phyloP scores from a whole-genome alignment of 2,329 filamentous ascomycete species.

The Drechslerella dactyloides region DNA sequence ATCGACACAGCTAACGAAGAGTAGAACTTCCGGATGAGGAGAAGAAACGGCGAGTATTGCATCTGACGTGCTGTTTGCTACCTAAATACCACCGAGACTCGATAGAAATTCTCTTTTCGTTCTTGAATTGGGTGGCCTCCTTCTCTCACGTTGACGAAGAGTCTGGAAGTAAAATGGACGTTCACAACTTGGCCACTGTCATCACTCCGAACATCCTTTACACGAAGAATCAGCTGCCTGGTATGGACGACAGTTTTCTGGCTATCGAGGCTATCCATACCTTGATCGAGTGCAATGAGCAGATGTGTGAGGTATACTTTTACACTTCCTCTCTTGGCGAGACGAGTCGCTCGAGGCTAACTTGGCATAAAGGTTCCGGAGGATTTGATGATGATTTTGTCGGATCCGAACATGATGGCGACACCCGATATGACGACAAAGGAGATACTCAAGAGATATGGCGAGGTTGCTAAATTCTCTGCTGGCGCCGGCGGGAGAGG shows the following conservation, averaged over 20 bases:
- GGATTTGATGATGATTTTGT: slow-evolving; percentile 83
- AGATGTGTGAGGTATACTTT: slow-evolving; percentile 88
- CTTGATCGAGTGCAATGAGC: slow-evolving; percentile 89
- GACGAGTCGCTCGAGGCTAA: not conserved
- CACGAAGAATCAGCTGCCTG: slow-evolving; percentile 66
- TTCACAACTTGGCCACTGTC: slow-evolving; percentile 94
- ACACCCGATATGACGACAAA: slow-evolving; percentile 91
- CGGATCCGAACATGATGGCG: slow-evolving; percentile 81
- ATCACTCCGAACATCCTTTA: slow-evolving; percentile 95
- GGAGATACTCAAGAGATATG: slow-evolving; percentile 92
- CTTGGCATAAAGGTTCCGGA: slow-evolving; percentile 75
- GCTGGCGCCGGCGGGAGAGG: slow-evolving; percentile 64
- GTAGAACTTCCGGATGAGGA: slow-evolving; percentile 78
- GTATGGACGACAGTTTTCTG: slow-evolving; percentile 86
- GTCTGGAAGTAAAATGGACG: slow-evolving; percentile 97
- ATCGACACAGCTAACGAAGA: slow-evolving; percentile 37
- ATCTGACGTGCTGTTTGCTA: slow-evolving; percentile 88
- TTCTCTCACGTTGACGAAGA: slow-evolving; percentile 98
- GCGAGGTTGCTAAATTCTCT: slow-evolving; percentile 74
- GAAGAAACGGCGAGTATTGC: slow-evolving; percentile 81
- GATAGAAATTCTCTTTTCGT: slow-evolving; percentile 92
- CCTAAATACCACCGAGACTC: slow-evolving; percentile 92
- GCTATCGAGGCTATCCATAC: slow-evolving; percentile 92
- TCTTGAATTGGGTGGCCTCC: slow-evolving; percentile 95
- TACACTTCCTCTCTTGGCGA: slow-evolving; percentile 14